These are phyloP conservation scores for Ophiostoma triangulosporum DNA, from an alignment of 2,329 filamentous ascomycete species.

Conservation along the genomic window DNA sequence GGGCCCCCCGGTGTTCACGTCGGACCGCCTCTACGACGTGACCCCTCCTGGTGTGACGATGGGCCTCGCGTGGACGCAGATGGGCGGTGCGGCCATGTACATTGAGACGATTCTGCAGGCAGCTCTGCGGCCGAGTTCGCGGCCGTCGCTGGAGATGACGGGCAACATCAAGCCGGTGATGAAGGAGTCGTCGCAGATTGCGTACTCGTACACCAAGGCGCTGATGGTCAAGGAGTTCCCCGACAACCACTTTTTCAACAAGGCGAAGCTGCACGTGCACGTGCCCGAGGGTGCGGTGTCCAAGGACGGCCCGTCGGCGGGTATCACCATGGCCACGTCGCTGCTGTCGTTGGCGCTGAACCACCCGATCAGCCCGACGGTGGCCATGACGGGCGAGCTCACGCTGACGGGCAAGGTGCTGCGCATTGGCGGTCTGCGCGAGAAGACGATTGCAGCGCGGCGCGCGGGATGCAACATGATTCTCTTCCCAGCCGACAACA, in stretches of 20 bases:
- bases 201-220: slow-evolving; percentile 90
- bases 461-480: slow-evolving; percentile 85
- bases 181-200: slow-evolving; percentile 93
- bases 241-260: slow-evolving; percentile 90
- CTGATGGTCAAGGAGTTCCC: slow-evolving; percentile 74
- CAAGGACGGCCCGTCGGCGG: slow-evolving; percentile 86
- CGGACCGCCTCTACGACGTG: slow-evolving; percentile 85
- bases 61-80: slow-evolving; percentile 95
- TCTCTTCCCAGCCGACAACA: slow-evolving; percentile 89
- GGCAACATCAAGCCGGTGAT: slow-evolving; percentile 93
- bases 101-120: slow-evolving; percentile 92
- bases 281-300: slow-evolving; percentile 92
- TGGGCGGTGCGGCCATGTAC: slow-evolving; percentile 93
- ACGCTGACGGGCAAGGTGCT: slow-evolving; percentile 95
- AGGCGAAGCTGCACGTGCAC: slow-evolving; percentile 88
- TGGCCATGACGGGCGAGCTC: slow-evolving; percentile 96
- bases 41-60: slow-evolving; percentile 92
- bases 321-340: slow-evolving; percentile 96
- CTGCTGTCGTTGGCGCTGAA: slow-evolving; percentile 76
- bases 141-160: slow-evolving; percentile 75
- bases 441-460: slow-evolving; percentile 94
- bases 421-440: slow-evolving; percentile 80
- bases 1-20: slow-evolving; percentile 87
- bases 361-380: slow-evolving; percentile 62
- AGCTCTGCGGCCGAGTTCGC: slow-evolving; percentile 57